Conservation (phyloP, 2,329 filamentous ascomycete genomes). For the Neonectria neomacrospora region DNA sequence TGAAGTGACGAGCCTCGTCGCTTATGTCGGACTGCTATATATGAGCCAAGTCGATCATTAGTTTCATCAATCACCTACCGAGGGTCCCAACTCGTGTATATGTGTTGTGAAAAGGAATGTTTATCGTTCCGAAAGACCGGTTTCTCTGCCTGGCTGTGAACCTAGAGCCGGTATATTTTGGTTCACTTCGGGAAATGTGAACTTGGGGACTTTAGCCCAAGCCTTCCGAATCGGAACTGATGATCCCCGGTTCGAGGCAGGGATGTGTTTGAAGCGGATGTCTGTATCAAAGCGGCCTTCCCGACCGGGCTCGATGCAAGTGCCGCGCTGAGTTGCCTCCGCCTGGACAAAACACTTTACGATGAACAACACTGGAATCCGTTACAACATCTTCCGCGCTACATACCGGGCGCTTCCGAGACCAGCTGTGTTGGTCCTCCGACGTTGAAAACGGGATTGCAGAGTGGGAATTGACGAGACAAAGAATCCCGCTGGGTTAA, state of each 20-base stretch:
- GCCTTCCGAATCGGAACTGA: not conserved
- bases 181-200: too few relatives aligned
- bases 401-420: slow-evolving; percentile 18
- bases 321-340: slow-evolving; percentile 19
- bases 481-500: slow-evolving; percentile 7
- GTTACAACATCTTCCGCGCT: slow-evolving; percentile 27
- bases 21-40: slow-evolving; percentile 19
- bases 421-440: too few relatives aligned
- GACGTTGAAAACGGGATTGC: not conserved
- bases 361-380: slow-evolving; percentile 23
- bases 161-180: not conserved
- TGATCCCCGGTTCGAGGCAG: slow-evolving; percentile 1
- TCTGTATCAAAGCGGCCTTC: slow-evolving; percentile 30
- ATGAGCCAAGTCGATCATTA: too few relatives aligned
- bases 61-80: not conserved
- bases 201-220: not conserved
- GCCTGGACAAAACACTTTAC: slow-evolving; percentile 29
- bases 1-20: slow-evolving; percentile 51
- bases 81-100: slow-evolving; percentile 19
- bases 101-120: slow-evolving; percentile 22
- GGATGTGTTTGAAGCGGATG: slow-evolving; percentile 29
- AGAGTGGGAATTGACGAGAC: slow-evolving; percentile 3
- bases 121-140: slow-evolving; percentile 15
- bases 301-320: slow-evolving; percentile 18
- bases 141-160: not conserved